A percentile compares a stretch with the other conserved stretches of the same genome.
These are phyloP conservation scores for Usnea hakonensis DNA, from an alignment of 495 filamentous ascomycete species.

Conservation along the genomic window DNA sequence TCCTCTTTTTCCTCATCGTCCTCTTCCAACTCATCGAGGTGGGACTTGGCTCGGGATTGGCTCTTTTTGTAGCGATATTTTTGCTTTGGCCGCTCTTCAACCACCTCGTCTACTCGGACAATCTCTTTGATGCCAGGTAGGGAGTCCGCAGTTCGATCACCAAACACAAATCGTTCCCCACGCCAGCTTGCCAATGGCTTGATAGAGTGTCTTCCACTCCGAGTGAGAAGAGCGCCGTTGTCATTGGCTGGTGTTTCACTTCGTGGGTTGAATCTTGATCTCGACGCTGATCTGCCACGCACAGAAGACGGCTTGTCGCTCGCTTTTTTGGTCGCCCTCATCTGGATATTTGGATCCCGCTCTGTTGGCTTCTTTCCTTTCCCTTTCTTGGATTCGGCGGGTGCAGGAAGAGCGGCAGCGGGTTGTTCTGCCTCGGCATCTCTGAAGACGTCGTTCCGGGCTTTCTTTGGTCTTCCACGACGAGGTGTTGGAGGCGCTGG, in stretches of 20 bases:
- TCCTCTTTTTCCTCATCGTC: constrained; percentile 43
- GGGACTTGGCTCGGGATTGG: constrained; percentile 30
- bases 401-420: constrained; percentile 12
- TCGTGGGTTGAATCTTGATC: constrained; percentile 58
- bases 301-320: constrained; percentile 5
- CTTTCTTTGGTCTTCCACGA: constrained; percentile 8
- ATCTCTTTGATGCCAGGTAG: constrained; percentile 65
- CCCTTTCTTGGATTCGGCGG: not conserved
- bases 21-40: constrained; percentile 31
- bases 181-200: constrained; percentile 83
- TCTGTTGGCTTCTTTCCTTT: constrained; percentile 6
- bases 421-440: constrained; percentile 26
- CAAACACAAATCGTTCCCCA: constrained; percentile 66
- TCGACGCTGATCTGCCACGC: constrained; percentile 25
- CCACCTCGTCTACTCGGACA: constrained; percentile 59
- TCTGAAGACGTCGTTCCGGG: constrained; percentile 25
- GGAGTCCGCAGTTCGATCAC: constrained; percentile 39
- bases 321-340: constrained; percentile 8
- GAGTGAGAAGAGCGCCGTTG: constrained; percentile 40
- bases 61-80: constrained; percentile 27
- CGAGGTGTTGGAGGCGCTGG: not conserved
- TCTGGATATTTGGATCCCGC: constrained; percentile 15
- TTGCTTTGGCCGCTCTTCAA: constrained; percentile 34
- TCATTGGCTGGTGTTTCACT: constrained; percentile 54
- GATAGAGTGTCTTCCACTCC: constrained; percentile 51